Evolutionary conservation across 2,329 filamentous ascomycete genomes (phyloP).

Genomic region (Orbilia ellipsospora): DNA sequence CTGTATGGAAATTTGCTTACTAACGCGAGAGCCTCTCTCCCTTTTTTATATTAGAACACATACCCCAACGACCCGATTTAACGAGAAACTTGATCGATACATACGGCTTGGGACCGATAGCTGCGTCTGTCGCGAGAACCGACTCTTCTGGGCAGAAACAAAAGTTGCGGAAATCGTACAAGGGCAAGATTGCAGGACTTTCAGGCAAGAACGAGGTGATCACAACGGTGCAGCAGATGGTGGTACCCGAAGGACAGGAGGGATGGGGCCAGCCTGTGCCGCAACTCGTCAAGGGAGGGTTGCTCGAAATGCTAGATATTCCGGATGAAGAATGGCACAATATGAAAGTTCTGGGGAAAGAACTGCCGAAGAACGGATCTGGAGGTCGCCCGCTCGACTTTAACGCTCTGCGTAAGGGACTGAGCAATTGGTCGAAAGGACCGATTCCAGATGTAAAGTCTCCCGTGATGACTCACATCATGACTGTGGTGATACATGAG

Average conservation of each 20-base stretch:
- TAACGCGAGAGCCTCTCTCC: constrained; percentile 28
- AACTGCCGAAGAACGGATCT: constrained; percentile 58
- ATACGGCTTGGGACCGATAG: constrained; percentile 65
- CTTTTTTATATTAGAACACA: constrained; percentile 30
- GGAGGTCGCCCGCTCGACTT: constrained; percentile 43
- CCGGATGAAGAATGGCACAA: constrained; percentile 63
- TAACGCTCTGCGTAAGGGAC: constrained; percentile 48
- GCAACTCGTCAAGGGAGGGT: constrained; percentile 46
- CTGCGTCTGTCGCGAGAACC: constrained; percentile 65
- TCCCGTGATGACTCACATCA: constrained; percentile 2
- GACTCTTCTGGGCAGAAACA: constrained; percentile 69
- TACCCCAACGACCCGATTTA: constrained; percentile 63
- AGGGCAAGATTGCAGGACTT: constrained; percentile 67
- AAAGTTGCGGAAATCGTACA: constrained; percentile 69
- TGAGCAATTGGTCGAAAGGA: constrained; percentile 52
- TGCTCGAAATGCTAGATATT: constrained; percentile 61
- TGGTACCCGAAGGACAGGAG: constrained; percentile 55
- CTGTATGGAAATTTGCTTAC: constrained; percentile 7
- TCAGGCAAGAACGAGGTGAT: constrained; percentile 64
- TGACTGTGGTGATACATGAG: background rate
- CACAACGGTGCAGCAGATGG: constrained; percentile 63
- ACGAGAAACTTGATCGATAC: constrained; percentile 66
- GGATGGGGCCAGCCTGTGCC: constrained; percentile 56
- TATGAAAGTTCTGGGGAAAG: constrained; percentile 62
- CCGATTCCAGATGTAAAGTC: constrained; percentile 52